Base-by-base conservation (phyloP, 2,329 filamentous ascomycete species). In the Cladobotryum protrusum region DNA sequence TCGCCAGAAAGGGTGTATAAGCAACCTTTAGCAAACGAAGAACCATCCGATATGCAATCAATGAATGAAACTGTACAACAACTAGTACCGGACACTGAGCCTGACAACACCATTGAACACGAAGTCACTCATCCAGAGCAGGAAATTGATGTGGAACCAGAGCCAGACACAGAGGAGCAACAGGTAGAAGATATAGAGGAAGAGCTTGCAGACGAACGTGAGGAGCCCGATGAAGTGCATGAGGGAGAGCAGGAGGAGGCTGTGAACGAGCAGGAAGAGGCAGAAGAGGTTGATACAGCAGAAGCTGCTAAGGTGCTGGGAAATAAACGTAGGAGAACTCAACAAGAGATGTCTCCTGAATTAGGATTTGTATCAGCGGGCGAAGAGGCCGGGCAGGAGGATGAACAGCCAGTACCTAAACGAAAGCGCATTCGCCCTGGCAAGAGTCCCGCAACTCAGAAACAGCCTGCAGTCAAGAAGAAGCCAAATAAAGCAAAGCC, bases 301-400 rank as follows among this genome's bases (percentile, higher is more conserved):
- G 72, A 77, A 54, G 72, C 72, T 4, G 75, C 75, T 57, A 61
- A 48, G 56, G 50, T 51, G 1, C 59, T 77, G 7, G 68, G 72
- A 6, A 67, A 61, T 46, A 79, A 76, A 55, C 72, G 74, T 1
- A 66, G 63, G 2, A 69, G 73, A 39, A 56, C 59, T 13, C 53
- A 61, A 3, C 62, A 61, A 19, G 63, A 62, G n/a, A 63, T 57
- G 2, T 75, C 74, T 0, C 69, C 72, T 2, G 73, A 76, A 41
- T 62, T 71, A 3, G 69, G 71, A 11, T 69, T 68, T 0, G 63
- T 63, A 12, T 58, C 52, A 3, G 50, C 61, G 9, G 66, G 70
- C 41, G 60, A 64, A 12, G 54, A 56, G 9, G 37, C 42, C 51
- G 52, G 71, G 59, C 61, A 67, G 47, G 60, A 68, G 55, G 58